Evolutionary conservation across 768 basidiomycete species (phyloP), one percentile per base, ranked within the genome.

Genomic region (Mycena metata): DNA sequence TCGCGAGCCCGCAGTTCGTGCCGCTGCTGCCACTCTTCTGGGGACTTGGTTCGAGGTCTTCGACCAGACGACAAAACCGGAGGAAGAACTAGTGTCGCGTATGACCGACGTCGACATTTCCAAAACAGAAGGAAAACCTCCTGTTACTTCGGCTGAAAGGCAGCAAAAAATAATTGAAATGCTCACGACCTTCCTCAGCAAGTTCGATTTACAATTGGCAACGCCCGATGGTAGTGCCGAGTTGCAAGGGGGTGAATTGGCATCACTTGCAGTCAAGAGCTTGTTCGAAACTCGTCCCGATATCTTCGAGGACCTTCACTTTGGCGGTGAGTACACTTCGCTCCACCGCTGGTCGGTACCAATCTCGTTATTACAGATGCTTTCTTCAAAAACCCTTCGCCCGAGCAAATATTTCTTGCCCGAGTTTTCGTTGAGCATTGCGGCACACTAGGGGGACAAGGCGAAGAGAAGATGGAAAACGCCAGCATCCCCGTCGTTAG

Each of bases 361-460:
- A 55, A 33, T 54, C 26, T 56, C 50, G 41, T 62, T 26, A 49
- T 24, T 26, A 42, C 72, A 95, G 96, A 91, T 33, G 75, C 77
- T 0, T 98, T 87, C 76, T 98, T 95, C 93, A 76, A 77, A 0
- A 69, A 80, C 1, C 78, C 96, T 21, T 91, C 89, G 0, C 89
- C 94, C 0, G 93, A 95, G 74, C 89, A 85, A 47, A 90, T 91
- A 0, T 93, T 96, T 75, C 85, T 98, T 19, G 91, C 88, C 0
- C 90, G 96, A 8, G 91, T 94, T 12, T 96, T 92, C 76, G 89
- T 92, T 5, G 90, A 95, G 36, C 88, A 94, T 75, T 96, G 94
- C 73, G 83, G 85, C 41, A n/a, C 16, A 11, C 60, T 54, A 17
- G 54, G 19, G 21, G 33, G 47, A 16, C 81, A 80, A 1, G 84